phyloP scores from a whole-genome alignment of 202 grass and related monocot species.

The Brachypodium distachyon region DNA sequence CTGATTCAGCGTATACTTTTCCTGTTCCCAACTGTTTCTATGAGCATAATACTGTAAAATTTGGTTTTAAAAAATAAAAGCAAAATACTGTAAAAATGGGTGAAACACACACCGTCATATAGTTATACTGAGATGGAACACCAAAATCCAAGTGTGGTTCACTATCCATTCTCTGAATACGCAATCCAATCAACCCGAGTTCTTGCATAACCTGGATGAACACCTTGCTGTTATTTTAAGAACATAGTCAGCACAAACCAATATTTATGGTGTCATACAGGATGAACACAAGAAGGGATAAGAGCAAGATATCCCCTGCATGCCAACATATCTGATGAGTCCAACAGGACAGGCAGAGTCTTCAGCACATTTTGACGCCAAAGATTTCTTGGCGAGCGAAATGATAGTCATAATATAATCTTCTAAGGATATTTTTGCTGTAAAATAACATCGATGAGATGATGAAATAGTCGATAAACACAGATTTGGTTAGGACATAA shows the following conservation, averaged over 20 bases:
- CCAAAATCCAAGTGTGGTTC: constrained; percentile 78
- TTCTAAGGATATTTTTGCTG: constrained; percentile 97
- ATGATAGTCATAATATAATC: constrained; percentile 95
- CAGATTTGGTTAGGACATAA: not conserved
- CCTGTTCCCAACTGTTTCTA: not conserved
- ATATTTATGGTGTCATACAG: constrained; percentile 48
- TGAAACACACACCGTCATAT: constrained; percentile 80
- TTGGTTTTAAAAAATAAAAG: too few species aligned
- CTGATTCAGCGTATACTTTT: not conserved
- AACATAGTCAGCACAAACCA: constrained; percentile 2
- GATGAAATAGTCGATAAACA: not conserved
- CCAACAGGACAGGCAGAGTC: constrained; percentile 90
- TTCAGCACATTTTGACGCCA: constrained; percentile 94
- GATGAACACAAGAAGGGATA: constrained; percentile 98
- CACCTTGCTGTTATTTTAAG: constrained; percentile 24
- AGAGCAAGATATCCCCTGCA: constrained; percentile 97
- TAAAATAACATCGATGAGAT: constrained; percentile 20
- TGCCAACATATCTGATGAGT: constrained; percentile 95
- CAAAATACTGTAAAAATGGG: too few species aligned
- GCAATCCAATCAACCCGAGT: constrained; percentile 88
- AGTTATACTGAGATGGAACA: constrained; percentile 88
- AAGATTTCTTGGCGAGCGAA: constrained; percentile 86
- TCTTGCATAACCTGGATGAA: constrained; percentile 94
- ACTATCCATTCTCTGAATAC: constrained; percentile 98
- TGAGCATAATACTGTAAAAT: not conserved